Percentiles rank a stretch among this genome's conserved stretches.
phyloP scores from a whole-genome alignment of 805 yeast species.

The Candida manassasensis region DNA sequence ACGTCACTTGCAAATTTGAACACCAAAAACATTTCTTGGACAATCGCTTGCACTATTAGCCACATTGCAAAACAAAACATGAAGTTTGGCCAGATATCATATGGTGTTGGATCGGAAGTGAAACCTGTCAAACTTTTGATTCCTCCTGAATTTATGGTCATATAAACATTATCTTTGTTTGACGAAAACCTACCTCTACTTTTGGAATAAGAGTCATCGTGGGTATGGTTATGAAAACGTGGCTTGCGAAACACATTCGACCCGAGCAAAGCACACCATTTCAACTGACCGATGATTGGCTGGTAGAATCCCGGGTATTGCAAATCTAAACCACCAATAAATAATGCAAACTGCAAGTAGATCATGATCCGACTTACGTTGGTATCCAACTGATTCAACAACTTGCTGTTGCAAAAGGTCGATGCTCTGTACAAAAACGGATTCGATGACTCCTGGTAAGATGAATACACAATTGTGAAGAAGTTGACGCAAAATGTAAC shows the following conservation, averaged over 20 bases:
- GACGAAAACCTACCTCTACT: background rate
- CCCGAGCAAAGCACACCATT: slow-evolving; percentile 56
- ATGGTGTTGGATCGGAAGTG: slow-evolving; percentile 17
- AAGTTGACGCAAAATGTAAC: slow-evolving; percentile 38
- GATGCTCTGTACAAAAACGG: slow-evolving; percentile 51
- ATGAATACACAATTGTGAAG: slow-evolving; percentile 42
- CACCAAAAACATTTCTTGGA: slow-evolving; percentile 18
- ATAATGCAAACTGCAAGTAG: slow-evolving; percentile 57
- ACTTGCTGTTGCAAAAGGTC: slow-evolving; percentile 53
- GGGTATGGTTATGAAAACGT: background rate
- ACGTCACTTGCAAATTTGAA: slow-evolving; percentile 12
- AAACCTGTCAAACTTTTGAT: slow-evolving; percentile 34
- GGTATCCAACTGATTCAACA: slow-evolving; percentile 54
- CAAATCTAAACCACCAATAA: slow-evolving; percentile 50
- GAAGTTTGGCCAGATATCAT: slow-evolving; percentile 41
- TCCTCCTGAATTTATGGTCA: slow-evolving; percentile 39
- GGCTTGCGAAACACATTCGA: slow-evolving; percentile 7
- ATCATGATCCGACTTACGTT: slow-evolving; percentile 43
- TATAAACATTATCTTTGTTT: slow-evolving; percentile 33
- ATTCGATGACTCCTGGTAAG: slow-evolving; percentile 54
- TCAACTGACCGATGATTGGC: slow-evolving; percentile 45
- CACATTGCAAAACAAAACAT: slow-evolving; percentile 30
- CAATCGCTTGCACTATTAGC: slow-evolving; percentile 19
- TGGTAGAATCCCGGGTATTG: slow-evolving; percentile 61
- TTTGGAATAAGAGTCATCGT: slow-evolving; percentile 7